phyloP scores from a whole-genome alignment of 176 grass and related monocot species.

The Triticum dicoccoides region DNA sequence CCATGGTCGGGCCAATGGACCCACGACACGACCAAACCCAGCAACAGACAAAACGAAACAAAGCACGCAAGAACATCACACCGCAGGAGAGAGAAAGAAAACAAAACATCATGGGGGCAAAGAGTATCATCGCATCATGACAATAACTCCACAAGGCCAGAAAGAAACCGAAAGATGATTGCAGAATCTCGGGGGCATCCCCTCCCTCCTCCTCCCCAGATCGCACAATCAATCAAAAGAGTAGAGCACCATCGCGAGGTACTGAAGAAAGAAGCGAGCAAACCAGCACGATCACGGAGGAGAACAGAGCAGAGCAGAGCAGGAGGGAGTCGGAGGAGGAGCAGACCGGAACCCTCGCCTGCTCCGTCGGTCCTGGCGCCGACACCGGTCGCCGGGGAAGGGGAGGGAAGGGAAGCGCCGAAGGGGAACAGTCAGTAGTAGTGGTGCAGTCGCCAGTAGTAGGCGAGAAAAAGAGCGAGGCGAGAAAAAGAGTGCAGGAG shows the following conservation, averaged over 20 bases:
- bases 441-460: neutral
- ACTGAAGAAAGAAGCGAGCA: neutral
- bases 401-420: too few relatives aligned
- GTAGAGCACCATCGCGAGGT: neutral
- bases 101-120: neutral
- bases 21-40: neutral
- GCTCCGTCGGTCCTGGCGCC: neutral
- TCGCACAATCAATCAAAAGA: neutral
- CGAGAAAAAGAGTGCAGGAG: neutral
- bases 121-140: slow-evolving; percentile 4
- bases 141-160: neutral
- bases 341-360: neutral
- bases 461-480: neutral
- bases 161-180: neutral
- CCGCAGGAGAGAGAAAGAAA: neutral
- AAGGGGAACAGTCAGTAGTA: neutral
- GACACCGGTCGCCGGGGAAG: neutral
- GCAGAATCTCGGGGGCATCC: neutral
- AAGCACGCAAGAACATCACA: neutral
- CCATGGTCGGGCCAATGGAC: slow-evolving; percentile 9
- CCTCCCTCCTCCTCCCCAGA: neutral
- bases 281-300: neutral
- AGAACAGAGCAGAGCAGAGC: neutral
- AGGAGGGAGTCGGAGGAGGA: neutral
- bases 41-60: slow-evolving; percentile 11